phyloP scores from a whole-genome alignment of 139 green algal genomes.

The Raphidocelis subcapitata region DNA sequence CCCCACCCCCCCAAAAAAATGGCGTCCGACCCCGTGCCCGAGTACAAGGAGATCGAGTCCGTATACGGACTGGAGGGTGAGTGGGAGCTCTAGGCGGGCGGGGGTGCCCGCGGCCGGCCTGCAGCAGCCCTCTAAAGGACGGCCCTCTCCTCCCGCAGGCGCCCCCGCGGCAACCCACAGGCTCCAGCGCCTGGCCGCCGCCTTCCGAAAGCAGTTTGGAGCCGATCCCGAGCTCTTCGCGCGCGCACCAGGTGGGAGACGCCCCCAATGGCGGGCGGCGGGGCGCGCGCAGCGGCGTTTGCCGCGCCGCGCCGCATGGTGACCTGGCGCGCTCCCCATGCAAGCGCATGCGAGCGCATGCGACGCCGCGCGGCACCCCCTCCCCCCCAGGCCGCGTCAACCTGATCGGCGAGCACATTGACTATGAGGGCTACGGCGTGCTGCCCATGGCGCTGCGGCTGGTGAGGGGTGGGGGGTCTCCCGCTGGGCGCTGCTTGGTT shows the following conservation, averaged over 20 bases:
- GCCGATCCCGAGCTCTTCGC: slow-evolving; percentile 54
- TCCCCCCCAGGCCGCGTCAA: slow-evolving; percentile 87
- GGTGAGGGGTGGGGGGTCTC: slow-evolving; percentile 35
- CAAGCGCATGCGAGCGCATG: neutral
- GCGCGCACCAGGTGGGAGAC: slow-evolving; percentile 61
- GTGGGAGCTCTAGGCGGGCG: neutral
- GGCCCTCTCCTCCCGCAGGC: neutral
- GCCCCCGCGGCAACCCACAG: slow-evolving; percentile 14
- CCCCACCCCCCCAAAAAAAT: no score
- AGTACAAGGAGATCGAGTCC: slow-evolving; percentile 25
- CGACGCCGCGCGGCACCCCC: neutral
- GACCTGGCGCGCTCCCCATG: neutral
- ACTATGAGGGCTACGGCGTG: slow-evolving; percentile 97
- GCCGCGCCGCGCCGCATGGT: neutral
- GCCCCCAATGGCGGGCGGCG: neutral
- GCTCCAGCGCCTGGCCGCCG: slow-evolving; percentile 39
- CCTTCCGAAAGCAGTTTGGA: slow-evolving; percentile 57
- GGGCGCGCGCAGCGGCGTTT: no score
- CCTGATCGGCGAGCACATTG: slow-evolving; percentile 98
- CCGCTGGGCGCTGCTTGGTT: no score
- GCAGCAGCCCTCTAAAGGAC: no score
- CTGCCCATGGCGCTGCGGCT: slow-evolving; percentile 96
- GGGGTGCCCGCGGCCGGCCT: no score
- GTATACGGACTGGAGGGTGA: slow-evolving; percentile 57
- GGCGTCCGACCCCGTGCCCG: slow-evolving; percentile 23